These are phyloP conservation scores for Hanseniaspora uvarum DNA, from an alignment of 1,139 yeast genomes.

Conservation along the genomic window DNA sequence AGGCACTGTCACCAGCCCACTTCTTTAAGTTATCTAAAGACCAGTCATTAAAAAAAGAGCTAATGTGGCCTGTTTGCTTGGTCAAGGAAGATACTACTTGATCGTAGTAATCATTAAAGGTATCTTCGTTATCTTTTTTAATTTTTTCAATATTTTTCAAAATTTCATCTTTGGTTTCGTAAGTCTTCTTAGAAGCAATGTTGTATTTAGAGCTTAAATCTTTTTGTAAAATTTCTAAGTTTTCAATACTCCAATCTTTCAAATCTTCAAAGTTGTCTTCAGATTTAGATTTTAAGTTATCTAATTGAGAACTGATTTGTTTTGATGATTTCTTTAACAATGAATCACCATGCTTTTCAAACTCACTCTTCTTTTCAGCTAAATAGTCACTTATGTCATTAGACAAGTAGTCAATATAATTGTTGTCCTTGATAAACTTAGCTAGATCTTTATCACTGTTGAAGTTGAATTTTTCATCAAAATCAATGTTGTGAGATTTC, in stretches of 20 bases:
- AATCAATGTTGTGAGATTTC: conserved; percentile 35
- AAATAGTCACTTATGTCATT: conserved; percentile 2
- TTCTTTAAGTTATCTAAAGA: conserved; percentile 34
- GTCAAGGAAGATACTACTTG: conserved; percentile 11
- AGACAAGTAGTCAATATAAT: conserved; percentile 39
- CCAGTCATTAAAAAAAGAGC: conserved; percentile 41
- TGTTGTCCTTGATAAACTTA: conserved; percentile 28
- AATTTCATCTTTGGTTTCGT: not conserved
- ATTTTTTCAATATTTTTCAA: conserved; percentile 1
- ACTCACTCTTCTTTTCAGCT: conserved; percentile 3
- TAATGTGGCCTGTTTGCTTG: conserved; percentile 20
- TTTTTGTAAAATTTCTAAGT: conserved; percentile 6
- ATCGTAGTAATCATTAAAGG: conserved; percentile 16
- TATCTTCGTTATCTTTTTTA: conserved; percentile 8
- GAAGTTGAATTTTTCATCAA: conserved; percentile 16
- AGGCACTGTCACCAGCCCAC: conserved; percentile 34
- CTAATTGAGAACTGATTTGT: conserved; percentile 24
- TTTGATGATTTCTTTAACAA: conserved; percentile 8
- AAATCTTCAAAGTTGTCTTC: conserved; percentile 31
- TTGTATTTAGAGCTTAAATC: conserved; percentile 4
- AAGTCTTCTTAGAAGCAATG: not conserved
- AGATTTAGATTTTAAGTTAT: conserved; percentile 26
- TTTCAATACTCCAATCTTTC: conserved; percentile 21
- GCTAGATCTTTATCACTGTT: not conserved
- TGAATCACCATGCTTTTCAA: conserved; percentile 16